A percentile compares a stretch with the other conserved stretches of the same genome.
Evolutionary conservation across 768 basidiomycete genomes (phyloP).

Genomic region (Gymnopilus junonius): DNA sequence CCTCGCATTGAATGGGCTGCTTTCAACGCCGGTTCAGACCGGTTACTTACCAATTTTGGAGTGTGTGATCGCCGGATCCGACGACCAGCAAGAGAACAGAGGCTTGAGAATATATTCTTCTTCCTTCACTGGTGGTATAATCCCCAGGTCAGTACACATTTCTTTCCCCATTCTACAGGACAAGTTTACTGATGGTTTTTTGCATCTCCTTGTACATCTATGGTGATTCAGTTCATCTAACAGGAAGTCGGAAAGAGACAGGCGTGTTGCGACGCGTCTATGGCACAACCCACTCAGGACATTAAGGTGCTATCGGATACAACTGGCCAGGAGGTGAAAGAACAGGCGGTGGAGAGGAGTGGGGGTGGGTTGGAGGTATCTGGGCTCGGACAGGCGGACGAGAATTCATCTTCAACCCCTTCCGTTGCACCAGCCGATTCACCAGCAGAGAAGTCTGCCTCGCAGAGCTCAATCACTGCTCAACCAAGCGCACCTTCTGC

Average conservation of each 20-base stretch:
- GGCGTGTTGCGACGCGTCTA: slow-evolving; percentile 81
- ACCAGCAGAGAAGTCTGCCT: slow-evolving; percentile 27
- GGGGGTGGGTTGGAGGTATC: slow-evolving; percentile 27
- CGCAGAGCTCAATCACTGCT: slow-evolving; percentile 28
- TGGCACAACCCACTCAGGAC: slow-evolving; percentile 68
- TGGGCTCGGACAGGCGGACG: slow-evolving; percentile 19
- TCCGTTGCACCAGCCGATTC: slow-evolving; percentile 23
- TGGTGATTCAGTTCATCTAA: slow-evolving; percentile 22
- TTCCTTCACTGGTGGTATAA: slow-evolving; percentile 39
- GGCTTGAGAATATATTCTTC: slow-evolving; percentile 31
- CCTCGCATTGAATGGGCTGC: not conserved
- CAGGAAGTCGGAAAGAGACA: slow-evolving; percentile 39
- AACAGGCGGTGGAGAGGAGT: slow-evolving; percentile 31
- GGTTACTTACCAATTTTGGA: slow-evolving; percentile 14
- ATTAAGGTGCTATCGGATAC: slow-evolving; percentile 48
- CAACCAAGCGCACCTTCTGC: slow-evolving; percentile 31
- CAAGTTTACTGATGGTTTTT: not conserved
- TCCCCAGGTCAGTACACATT: slow-evolving; percentile 39
- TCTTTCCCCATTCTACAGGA: not conserved
- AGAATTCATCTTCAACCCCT: slow-evolving; percentile 24
- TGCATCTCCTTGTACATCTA: slow-evolving; percentile 6
- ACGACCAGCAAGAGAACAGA: slow-evolving; percentile 21
- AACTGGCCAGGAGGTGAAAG: slow-evolving; percentile 42
- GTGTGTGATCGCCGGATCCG: slow-evolving; percentile 22
- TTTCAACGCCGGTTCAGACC: slow-evolving; percentile 3